Base-by-base conservation (phyloP, 192 early-diverging fungal genomes). In the Mortierella claussenii region DNA sequence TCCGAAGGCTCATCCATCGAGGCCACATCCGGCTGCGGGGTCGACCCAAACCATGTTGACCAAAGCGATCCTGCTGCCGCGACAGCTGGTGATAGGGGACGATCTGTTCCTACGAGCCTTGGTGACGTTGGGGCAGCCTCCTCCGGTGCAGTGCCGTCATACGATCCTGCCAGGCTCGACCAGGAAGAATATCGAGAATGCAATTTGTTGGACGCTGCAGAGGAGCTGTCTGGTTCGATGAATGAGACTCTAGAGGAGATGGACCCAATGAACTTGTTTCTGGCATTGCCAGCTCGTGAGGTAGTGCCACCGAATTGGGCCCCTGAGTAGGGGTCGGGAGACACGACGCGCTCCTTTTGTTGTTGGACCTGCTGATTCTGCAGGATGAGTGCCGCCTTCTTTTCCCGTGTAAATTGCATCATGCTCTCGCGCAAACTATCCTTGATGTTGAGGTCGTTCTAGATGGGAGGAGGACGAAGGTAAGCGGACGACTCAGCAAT, bases 361-460 rank as follows among this genome's bases (percentile, higher is more conserved):
- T 68, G 59, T 5, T 60, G 55, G 23, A 54, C 12, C 43, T 80
- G 68, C 20, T 73, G 67, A 15, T 81, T 84, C 47, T 79, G 80
- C 9, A 78, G 46, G 21, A 85, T 60, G 3, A 82, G 51, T 17
- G 66, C 69, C 1, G 68, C 33, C 40, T 80, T 78, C 46, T 79
- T 79, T 36, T 80, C 79, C 10, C 65, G 60, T 5, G 78, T 53
- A 4, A 85, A 55, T 31, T 81, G 68, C 50, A 73, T 79, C 53
- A 80, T 63, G 18, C 68, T 78, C 15, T 73, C 74, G 33, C 78
- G 65, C 4, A 80, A 55, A 10, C 27, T 58, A 20, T 80, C 74
- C 46, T 81, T 85, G 64, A 81, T 85, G 31, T 82, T 74, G 11
- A 85, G 64, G 43, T 85, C 79, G 46, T 70, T 76, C 83, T 84